These are phyloP conservation scores for Colletotrichum musicola DNA, from an alignment of 2,329 filamentous ascomycete genomes.

Conservation along the genomic window DNA sequence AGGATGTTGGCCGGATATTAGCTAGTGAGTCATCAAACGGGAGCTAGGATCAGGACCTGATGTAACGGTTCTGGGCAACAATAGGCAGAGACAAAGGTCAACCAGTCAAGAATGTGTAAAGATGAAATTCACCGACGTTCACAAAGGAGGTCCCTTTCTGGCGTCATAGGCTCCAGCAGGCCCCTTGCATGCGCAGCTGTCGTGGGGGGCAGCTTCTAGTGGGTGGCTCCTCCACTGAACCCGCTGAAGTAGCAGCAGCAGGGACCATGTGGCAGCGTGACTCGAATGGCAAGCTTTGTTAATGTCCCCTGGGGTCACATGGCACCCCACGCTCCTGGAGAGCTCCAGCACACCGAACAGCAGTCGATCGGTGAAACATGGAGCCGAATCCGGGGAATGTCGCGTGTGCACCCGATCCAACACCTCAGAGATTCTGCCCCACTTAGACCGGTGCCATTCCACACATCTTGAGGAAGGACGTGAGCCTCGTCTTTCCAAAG, in stretches of 20 bases:
- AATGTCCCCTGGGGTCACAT: slow-evolving; percentile 33
- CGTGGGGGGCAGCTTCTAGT: slow-evolving; percentile 28
- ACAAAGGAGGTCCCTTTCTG: slow-evolving; percentile 15
- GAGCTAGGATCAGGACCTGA: slow-evolving; percentile 18
- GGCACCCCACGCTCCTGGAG: slow-evolving; percentile 22
- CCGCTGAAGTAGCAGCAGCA: slow-evolving; percentile 35
- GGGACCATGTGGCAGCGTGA: slow-evolving; percentile 38
- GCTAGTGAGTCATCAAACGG: slow-evolving; percentile 30
- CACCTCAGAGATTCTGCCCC: slow-evolving; percentile 18
- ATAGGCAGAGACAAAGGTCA: slow-evolving; percentile 31
- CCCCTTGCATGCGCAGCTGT: slow-evolving; percentile 36
- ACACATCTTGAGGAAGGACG: slow-evolving; percentile 28
- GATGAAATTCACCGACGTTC: slow-evolving; percentile 26
- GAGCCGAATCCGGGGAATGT: slow-evolving; percentile 18
- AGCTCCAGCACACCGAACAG: not conserved
- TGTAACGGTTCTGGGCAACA: slow-evolving; percentile 29
- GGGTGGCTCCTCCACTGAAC: slow-evolving; percentile 31
- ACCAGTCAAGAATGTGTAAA: slow-evolving; percentile 11
- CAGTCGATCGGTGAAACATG: slow-evolving; percentile 19
- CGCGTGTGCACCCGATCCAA: slow-evolving; percentile 1
- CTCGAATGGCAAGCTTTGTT: slow-evolving; percentile 35
- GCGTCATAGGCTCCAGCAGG: slow-evolving; percentile 38
- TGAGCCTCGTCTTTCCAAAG: slow-evolving; percentile 17
- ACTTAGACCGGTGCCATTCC: slow-evolving; percentile 33
- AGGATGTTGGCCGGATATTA: not conserved